These are phyloP conservation scores for Solanum piurae DNA, from an alignment of 257 asterid species.

Conservation along the genomic window DNA sequence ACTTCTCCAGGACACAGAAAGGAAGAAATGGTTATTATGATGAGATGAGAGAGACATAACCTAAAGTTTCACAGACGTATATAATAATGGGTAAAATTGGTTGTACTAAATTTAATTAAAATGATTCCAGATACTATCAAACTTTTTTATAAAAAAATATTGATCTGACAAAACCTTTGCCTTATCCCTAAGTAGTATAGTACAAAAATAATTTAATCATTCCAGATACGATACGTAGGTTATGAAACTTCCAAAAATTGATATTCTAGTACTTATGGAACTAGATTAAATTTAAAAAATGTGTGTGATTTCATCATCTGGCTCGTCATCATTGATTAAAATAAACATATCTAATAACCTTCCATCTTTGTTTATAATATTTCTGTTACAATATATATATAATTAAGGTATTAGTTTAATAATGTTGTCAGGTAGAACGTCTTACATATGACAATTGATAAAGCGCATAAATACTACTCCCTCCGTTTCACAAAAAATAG, in stretches of 20 bases:
- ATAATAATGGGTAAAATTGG: background rate
- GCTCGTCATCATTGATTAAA: slow-evolving; percentile 44
- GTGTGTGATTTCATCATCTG: slow-evolving; percentile 37
- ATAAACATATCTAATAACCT: background rate
- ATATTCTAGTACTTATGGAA: slow-evolving; percentile 8
- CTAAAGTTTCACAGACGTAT: background rate
- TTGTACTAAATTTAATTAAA: background rate
- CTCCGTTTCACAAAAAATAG: too few relatives aligned
- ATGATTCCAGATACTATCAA: background rate
- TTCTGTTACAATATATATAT: background rate
- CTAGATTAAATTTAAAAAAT: background rate
- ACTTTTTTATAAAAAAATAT: background rate
- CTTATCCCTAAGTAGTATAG: background rate
- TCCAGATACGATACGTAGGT: slow-evolving; percentile 13
- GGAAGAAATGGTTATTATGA: slow-evolving; percentile 48
- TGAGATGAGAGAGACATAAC: slow-evolving; percentile 69
- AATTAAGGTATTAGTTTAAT: background rate
- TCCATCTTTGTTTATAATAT: background rate
- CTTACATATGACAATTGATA: background rate
- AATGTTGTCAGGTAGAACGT: background rate
- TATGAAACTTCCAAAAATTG: slow-evolving; percentile 6
- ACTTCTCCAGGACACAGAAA: slow-evolving; percentile 49
- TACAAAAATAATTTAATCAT: background rate
- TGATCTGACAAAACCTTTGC: background rate
- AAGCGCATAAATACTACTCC: background rate